Percentiles rank a stretch among this genome's conserved stretches.
Evolutionary conservation across 2,329 filamentous ascomycete species (phyloP).

Genomic region (Talaromyces sp.): DNA sequence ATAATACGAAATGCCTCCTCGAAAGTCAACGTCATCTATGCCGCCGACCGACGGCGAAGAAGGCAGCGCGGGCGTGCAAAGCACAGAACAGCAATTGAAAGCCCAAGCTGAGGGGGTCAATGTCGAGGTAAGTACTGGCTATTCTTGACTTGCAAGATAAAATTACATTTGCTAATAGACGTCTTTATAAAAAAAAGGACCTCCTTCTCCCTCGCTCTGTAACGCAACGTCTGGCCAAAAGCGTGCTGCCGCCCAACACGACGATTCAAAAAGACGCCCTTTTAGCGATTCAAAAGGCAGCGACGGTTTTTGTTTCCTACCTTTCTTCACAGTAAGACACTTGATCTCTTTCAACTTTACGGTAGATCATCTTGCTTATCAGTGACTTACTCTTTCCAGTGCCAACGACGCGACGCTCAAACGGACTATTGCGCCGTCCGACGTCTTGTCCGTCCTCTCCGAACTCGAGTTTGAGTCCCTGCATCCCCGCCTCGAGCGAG

Average conservation of each 20-base stretch:
- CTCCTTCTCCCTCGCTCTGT: slow-evolving; percentile 59
- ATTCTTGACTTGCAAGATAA: not conserved
- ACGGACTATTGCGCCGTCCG: slow-evolving; percentile 57
- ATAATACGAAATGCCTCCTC: slow-evolving; percentile 23
- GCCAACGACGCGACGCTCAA: slow-evolving; percentile 58
- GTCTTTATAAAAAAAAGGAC: slow-evolving; percentile 39
- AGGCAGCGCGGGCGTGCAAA: slow-evolving; percentile 16
- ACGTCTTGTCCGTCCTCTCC: slow-evolving; percentile 55
- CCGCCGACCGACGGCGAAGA: slow-evolving; percentile 13
- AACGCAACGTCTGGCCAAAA: slow-evolving; percentile 57
- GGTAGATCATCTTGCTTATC: not conserved
- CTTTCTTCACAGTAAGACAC: slow-evolving; percentile 51
- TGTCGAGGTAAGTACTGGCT: slow-evolving; percentile 29
- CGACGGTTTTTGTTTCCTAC: slow-evolving; percentile 63
- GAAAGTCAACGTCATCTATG: slow-evolving; percentile 31
- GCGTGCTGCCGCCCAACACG: slow-evolving; percentile 59
- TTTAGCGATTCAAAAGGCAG: slow-evolving; percentile 59
- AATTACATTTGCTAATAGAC: not conserved
- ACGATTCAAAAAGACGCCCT: slow-evolving; percentile 62
- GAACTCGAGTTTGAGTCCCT: slow-evolving; percentile 60
- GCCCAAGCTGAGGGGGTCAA: slow-evolving; percentile 34
- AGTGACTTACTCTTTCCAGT: slow-evolving; percentile 29
- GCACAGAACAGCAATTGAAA: slow-evolving; percentile 36
- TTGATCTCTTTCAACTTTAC: not conserved
- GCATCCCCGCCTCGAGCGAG: slow-evolving; percentile 52